Conservation (phyloP, 2,329 filamentous ascomycete genomes). For the Talaromyces sp. region DNA sequence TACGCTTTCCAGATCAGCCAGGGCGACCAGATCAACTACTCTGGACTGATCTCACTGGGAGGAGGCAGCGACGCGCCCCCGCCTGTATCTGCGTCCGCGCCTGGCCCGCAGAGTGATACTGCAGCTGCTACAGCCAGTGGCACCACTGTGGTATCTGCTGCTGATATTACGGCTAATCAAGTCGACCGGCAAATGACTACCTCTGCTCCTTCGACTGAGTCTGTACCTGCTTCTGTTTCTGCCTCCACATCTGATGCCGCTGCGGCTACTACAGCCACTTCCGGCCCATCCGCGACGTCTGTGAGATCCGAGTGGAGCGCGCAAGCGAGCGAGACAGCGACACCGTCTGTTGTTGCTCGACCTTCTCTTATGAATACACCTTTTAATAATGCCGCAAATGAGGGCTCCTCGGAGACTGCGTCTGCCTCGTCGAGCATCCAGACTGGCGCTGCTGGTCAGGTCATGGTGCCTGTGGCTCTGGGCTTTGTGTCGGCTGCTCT, state of each 20-base stretch:
- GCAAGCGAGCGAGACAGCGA: not conserved
- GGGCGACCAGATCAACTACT: slow-evolving; percentile 52
- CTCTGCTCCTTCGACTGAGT: not conserved
- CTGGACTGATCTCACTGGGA: slow-evolving; percentile 45
- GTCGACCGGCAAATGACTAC: not conserved
- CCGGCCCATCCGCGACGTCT: not conserved
- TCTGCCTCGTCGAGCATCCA: slow-evolving; percentile 12
- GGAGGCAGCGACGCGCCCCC: slow-evolving; percentile 23
- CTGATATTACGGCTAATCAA: not conserved
- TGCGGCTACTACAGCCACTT: not conserved
- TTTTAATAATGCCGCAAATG: slow-evolving; percentile 7
- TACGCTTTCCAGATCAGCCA: slow-evolving; percentile 59
- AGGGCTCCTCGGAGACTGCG: slow-evolving; percentile 11
- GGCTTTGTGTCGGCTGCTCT: slow-evolving; percentile 29
- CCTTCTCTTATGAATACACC: slow-evolving; percentile 13
- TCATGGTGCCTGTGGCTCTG: slow-evolving; percentile 27
- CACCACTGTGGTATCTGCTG: not conserved
- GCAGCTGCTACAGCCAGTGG: not conserved
- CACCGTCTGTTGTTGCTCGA: slow-evolving; percentile 4
- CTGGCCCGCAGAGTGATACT: not conserved
- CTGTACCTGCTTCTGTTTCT: not conserved
- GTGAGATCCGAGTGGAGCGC: not conserved
- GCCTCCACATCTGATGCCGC: not conserved
- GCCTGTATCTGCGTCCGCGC: not conserved
- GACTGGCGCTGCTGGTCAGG: slow-evolving; percentile 20